Evolutionary conservation across 345 rosid genomes (phyloP), one percentile per base, ranked within the genome.

Genomic region (Camelina neglecta): DNA sequence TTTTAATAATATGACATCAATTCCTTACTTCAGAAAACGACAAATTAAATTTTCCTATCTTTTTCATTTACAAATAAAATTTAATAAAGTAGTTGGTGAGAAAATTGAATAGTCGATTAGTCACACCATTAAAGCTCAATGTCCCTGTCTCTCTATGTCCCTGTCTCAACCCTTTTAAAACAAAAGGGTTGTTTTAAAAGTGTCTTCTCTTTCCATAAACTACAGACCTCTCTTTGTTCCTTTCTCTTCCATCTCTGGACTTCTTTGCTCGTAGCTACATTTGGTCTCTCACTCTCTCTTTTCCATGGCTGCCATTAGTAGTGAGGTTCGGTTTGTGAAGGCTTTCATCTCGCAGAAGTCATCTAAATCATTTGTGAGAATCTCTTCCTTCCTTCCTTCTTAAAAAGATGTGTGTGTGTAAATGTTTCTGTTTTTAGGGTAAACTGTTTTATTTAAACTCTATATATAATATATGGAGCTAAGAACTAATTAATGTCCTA

Each of bases 271-370:
- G 31, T 62, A 42, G 61, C 63, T 64, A 21, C 77, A 54, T 42
- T 57, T 29, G 11, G 31, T 13, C 12, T 49, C 53, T 16, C 48
- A 4, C 48, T 45, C 20, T 24, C 21, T 61, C 54, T 53, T 31
- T 64, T 2, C 50, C 41, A 74, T 74, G 78, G 60, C 58, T 47
- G 66, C 7, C n/a, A 24, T 23, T 47, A 23, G 5, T 47, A 23
- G 8, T 47, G 65, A 35, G 24, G 72, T 24, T 10, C 33, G 12
- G 45, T 74, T 75, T 48, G 1, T 75, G 15, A 58, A 38, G 53
- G 33, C 24, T 49, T 75, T 58, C 67, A 13, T 26, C 67, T 67
- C 61, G 38, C 10, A 51, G 7, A 49, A 10, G 2, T 72, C 69
- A 12, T 61, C 61, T 50, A 24, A 21, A 60, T 35, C 67, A 35